Evolutionary conservation across 305 asterid genomes (phyloP).

Genomic region (Fraxinus floribunda): DNA sequence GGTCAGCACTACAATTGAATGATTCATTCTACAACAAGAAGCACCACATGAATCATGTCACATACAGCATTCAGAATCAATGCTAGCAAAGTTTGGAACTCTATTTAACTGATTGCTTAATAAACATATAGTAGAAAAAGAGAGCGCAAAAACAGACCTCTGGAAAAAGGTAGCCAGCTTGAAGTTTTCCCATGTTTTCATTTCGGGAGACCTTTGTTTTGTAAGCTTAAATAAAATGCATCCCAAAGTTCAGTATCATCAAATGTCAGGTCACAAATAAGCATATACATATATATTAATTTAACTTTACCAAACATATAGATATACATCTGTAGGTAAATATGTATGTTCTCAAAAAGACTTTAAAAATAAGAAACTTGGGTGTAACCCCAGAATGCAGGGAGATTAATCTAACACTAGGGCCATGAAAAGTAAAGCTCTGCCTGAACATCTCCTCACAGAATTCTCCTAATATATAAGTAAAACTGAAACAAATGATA

Average conservation of each 20-base stretch:
- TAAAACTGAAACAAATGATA: background rate
- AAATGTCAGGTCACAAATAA: background rate
- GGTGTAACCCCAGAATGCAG: background rate
- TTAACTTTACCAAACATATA: background rate
- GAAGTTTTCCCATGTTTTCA: constrained; percentile 81
- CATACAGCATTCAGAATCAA: background rate
- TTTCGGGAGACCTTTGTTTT: constrained; percentile 81
- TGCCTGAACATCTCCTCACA: background rate
- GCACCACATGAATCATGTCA: background rate
- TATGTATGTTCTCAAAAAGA: background rate
- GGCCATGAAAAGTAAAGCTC: background rate
- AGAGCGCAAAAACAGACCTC: constrained; percentile 53
- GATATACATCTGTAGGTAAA: background rate
- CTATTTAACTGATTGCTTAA: background rate
- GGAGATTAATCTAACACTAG: background rate
- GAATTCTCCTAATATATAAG: background rate
- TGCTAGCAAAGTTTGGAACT: background rate
- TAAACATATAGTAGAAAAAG: background rate
- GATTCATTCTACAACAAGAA: background rate
- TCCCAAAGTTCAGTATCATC: constrained; percentile 13
- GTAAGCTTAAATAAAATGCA: constrained; percentile 52
- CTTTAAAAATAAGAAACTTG: background rate
- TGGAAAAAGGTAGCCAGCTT: constrained; percentile 97
- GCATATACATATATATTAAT: background rate
- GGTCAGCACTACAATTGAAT: background rate